These are phyloP conservation scores for Nicotiana rustica DNA, from an alignment of 305 asterid species.

Conservation along the genomic window DNA sequence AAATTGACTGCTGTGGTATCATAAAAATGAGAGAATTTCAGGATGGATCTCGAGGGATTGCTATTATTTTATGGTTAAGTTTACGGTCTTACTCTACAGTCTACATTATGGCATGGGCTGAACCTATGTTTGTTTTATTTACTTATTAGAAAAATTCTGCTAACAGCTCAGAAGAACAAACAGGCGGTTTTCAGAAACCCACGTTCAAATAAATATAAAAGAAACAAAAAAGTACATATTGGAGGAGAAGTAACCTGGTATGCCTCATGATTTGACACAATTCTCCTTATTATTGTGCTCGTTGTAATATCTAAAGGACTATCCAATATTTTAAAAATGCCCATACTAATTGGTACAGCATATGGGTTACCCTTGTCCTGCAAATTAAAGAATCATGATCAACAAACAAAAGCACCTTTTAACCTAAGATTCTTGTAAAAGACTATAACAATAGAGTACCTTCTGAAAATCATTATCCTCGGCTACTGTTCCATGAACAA, in stretches of 20 bases:
- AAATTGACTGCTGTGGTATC: background rate
- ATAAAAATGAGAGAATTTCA: background rate
- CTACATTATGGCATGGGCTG: slow-evolving; percentile 7
- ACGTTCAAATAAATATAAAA: slow-evolving; percentile 8
- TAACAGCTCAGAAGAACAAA: background rate
- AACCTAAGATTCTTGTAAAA: slow-evolving; percentile 8
- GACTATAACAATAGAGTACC: slow-evolving; percentile 47
- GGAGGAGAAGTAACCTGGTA: slow-evolving; percentile 67
- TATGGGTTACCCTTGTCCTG: slow-evolving; percentile 85
- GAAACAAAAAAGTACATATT: slow-evolving; percentile 29
- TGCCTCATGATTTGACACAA: slow-evolving; percentile 92
- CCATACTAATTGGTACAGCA: slow-evolving; percentile 77
- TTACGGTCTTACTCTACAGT: slow-evolving; percentile 15
- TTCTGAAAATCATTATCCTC: slow-evolving; percentile 89
- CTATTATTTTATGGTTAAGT: background rate
- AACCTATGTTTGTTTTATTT: slow-evolving; percentile 12
- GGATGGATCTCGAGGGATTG: background rate
- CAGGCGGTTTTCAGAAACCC: background rate
- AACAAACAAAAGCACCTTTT: slow-evolving; percentile 19
- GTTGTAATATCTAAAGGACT: slow-evolving; percentile 94
- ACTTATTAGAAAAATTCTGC: background rate
- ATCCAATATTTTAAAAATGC: slow-evolving; percentile 72
- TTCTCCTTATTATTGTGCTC: slow-evolving; percentile 93
- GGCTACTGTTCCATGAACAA: slow-evolving; percentile 91
- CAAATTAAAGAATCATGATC: slow-evolving; percentile 37